phyloP scores from a whole-genome alignment of 116 monocot species.

The Zostera marina region DNA sequence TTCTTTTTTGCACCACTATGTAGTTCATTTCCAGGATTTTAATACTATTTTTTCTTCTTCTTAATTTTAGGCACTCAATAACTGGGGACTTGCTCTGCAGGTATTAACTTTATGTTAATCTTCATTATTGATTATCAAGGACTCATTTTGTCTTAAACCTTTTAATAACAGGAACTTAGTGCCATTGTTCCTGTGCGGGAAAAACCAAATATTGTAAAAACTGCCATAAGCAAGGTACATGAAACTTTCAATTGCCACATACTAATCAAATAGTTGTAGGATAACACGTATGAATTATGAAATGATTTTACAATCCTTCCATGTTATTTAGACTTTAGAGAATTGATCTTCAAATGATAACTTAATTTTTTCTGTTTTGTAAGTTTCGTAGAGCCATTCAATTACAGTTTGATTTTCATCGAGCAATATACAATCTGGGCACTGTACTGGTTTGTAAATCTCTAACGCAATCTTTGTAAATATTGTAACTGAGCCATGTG shows the following conservation, averaged over 20 bases:
- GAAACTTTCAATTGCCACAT: neutral
- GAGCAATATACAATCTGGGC: constrained; percentile 97
- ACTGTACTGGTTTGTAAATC: constrained; percentile 70
- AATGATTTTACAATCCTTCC: neutral
- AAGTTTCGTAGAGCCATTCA: constrained; percentile 96
- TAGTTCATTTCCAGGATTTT: neutral
- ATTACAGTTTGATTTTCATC: constrained; percentile 97
- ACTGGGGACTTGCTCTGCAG: constrained; percentile 99
- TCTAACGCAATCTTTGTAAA: neutral
- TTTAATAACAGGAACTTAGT: constrained; percentile 69
- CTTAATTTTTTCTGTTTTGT: constrained; percentile 6
- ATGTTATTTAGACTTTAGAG: neutral
- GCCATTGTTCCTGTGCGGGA: constrained; percentile 90
- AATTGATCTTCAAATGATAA: neutral
- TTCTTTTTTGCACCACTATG: neutral
- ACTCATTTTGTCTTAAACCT: neutral
- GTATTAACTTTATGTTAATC: constrained; percentile 10
- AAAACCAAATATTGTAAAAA: constrained; percentile 78
- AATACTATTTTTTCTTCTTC: neutral
- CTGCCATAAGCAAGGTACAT: constrained; percentile 90
- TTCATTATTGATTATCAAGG: neutral
- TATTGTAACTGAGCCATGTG: neutral
- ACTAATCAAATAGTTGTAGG: neutral
- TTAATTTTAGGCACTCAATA: constrained; percentile 61
- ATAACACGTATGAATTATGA: neutral